A percentile compares a stretch with the other conserved stretches of the same genome.
Conservation (phyloP, 1,284 basidiomycete species). For the Cutaneotrichosporon sp. region DNA sequence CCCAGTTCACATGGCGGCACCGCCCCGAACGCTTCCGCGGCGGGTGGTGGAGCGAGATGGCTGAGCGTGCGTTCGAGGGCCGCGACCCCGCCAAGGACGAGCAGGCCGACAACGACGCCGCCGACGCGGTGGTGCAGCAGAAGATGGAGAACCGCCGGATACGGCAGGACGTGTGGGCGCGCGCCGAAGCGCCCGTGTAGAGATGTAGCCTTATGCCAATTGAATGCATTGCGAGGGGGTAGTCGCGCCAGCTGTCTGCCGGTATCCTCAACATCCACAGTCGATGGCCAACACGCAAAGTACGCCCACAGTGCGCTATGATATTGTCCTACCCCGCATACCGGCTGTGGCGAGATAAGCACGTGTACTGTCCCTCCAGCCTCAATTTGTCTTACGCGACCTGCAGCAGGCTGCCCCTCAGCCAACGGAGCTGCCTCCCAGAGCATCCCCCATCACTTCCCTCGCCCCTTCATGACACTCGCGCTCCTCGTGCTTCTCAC, state of each 20-base stretch:
- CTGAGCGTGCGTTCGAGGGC: slow-evolving; percentile 34
- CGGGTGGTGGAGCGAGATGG: slow-evolving; percentile 38
- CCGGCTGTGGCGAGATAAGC: too few species aligned
- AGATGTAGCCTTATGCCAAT: background rate
- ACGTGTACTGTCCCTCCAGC: too few species aligned
- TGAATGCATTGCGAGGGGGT: too few species aligned
- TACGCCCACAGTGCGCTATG: too few species aligned
- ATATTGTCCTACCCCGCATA: too few species aligned
- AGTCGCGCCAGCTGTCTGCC: too few species aligned
- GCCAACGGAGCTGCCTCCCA: too few species aligned
- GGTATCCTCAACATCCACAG: too few species aligned
- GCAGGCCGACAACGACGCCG: slow-evolving; percentile 32
- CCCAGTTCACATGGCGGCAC: slow-evolving; percentile 50
- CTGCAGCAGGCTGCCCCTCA: too few species aligned
- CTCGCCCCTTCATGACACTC: background rate
- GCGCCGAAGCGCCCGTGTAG: background rate
- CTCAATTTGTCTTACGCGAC: too few species aligned
- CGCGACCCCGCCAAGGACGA: slow-evolving; percentile 44
- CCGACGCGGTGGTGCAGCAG: slow-evolving; percentile 18
- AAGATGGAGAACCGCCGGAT: slow-evolving; percentile 25
- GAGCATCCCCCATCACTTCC: too few species aligned
- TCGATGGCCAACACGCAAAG: too few species aligned
- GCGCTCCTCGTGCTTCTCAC: background rate
- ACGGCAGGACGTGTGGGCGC: slow-evolving; percentile 16
- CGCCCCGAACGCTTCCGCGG: slow-evolving; percentile 41